A percentile compares a stretch with the other conserved stretches of the same genome.
Conservation (phyloP, 441 rosid species). For the California macrophylla region DNA sequence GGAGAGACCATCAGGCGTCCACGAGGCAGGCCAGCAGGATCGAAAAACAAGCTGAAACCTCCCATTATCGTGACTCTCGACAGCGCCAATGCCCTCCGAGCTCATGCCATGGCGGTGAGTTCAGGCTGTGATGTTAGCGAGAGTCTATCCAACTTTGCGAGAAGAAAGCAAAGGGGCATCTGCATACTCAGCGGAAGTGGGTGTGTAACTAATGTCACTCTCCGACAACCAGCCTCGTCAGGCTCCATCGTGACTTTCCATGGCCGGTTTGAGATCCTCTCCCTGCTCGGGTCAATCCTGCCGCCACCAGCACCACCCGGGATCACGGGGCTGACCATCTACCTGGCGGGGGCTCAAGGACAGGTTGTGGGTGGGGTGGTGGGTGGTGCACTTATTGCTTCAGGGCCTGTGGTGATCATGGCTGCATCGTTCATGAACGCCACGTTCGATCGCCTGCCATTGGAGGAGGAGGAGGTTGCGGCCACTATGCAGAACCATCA, state of each 20-base stretch:
- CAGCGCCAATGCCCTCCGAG: slow-evolving; percentile 55
- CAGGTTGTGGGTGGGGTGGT: slow-evolving; percentile 68
- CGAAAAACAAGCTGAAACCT: slow-evolving; percentile 71
- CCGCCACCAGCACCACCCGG: slow-evolving; percentile 71
- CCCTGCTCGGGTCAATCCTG: slow-evolving; percentile 55
- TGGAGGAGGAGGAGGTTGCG: slow-evolving; percentile 48
- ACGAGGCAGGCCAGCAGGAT: slow-evolving; percentile 63
- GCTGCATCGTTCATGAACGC: slow-evolving; percentile 66
- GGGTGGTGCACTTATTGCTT: slow-evolving; percentile 56
- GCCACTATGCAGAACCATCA: slow-evolving; percentile 41
- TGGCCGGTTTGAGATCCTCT: slow-evolving; percentile 66
- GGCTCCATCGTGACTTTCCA: slow-evolving; percentile 57
- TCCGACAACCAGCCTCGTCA: slow-evolving; percentile 54
- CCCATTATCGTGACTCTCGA: slow-evolving; percentile 58
- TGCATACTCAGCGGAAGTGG: slow-evolving; percentile 56
- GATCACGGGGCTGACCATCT: slow-evolving; percentile 53
- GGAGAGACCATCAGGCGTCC: slow-evolving; percentile 51
- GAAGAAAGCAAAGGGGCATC: slow-evolving; percentile 50
- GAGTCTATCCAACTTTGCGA: slow-evolving; percentile 41
- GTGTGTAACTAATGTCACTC: slow-evolving; percentile 54
- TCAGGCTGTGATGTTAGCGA: slow-evolving; percentile 54
- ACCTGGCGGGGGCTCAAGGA: slow-evolving; percentile 63
- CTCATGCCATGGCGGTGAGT: slow-evolving; percentile 59
- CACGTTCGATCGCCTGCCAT: slow-evolving; percentile 55
- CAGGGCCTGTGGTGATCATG: slow-evolving; percentile 67